Evolutionary conservation across 345 rosid genomes (phyloP).

Genomic region (Populus euphratica): DNA sequence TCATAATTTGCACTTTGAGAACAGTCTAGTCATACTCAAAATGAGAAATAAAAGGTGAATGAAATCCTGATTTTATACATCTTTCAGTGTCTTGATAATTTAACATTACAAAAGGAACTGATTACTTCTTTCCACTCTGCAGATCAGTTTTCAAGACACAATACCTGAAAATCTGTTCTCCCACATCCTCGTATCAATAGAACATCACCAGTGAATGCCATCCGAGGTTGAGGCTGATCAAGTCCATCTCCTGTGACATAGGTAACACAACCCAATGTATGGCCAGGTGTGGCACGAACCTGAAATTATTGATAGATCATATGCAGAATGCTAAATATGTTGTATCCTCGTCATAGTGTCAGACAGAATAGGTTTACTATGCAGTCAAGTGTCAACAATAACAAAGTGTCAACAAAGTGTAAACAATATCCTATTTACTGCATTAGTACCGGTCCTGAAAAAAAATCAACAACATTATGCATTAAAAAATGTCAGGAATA

Average conservation of each 20-base stretch:
- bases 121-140: neutral
- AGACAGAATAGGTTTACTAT: too few relatives aligned
- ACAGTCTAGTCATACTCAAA: neutral
- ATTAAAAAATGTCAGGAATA: too few relatives aligned
- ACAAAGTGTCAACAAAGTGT: too few relatives aligned
- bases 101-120: neutral
- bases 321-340: neutral
- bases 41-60: neutral
- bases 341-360: neutral
- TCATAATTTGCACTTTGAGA: neutral
- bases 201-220: slow-evolving; percentile 96
- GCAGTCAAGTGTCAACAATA: too few relatives aligned
- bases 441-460: too few relatives aligned
- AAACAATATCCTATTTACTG: too few relatives aligned
- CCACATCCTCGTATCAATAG: slow-evolving; percentile 92
- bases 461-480: too few relatives aligned
- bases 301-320: slow-evolving; percentile 13
- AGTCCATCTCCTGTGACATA: slow-evolving; percentile 84
- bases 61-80: neutral
- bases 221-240: slow-evolving; percentile 78
- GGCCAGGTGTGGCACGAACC: slow-evolving; percentile 95
- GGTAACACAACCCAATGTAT: slow-evolving; percentile 86
- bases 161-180: slow-evolving; percentile 96
- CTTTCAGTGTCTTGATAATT: neutral
- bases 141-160: slow-evolving; percentile 1